Base-by-base conservation (phyloP, 306 rosid species). In the Cicer cuneatum region DNA sequence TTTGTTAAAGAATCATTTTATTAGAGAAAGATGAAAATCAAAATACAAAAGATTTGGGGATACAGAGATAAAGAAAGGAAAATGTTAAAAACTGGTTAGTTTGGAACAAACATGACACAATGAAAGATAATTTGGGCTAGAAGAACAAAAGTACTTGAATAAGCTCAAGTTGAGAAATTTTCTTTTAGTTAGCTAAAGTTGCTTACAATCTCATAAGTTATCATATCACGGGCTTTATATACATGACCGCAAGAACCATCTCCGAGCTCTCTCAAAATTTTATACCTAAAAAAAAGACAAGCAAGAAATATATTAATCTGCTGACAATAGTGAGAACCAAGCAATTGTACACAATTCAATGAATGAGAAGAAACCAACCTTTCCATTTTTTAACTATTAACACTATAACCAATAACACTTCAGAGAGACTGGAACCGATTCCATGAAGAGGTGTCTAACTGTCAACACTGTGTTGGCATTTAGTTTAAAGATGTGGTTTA, bases 211-310 rank as follows among this genome's bases (percentile, higher is more conserved):
- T 89, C 97, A 33, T 79, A 49, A 49, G 91, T 89, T 78, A 58
- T 85, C 86, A 74, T 37, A 71, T 91, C 95, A 33, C 79, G 77
- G 77, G 97, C 95, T 83, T 87, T 91, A 83, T 91, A 91, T 73
- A 91, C 97, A 86, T 87, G 86, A 66, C 97, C 95, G 43, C 97
- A 91, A 51, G 97, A 89, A 61, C 97, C 97, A 83, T 91, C 91
- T 69, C 97, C 97, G 71, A 89, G 95, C 86, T 91, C 95, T 73
- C 77, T 87, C 93, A 89, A 86, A 86, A 87, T 80, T 83, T 83
- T 87, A 66, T 91, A 91, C 63, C 97, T 91, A 38, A 71, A 69
- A 29, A 48, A 52, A 80, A 56, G 48, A 54, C 40, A 72, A 9
- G 53, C n/a, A 35, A 61, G 10, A 54, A 66, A 71, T 48, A 43